Base-by-base conservation (phyloP, 2,329 filamentous ascomycete species). In the Keithomyces neogunnii region DNA sequence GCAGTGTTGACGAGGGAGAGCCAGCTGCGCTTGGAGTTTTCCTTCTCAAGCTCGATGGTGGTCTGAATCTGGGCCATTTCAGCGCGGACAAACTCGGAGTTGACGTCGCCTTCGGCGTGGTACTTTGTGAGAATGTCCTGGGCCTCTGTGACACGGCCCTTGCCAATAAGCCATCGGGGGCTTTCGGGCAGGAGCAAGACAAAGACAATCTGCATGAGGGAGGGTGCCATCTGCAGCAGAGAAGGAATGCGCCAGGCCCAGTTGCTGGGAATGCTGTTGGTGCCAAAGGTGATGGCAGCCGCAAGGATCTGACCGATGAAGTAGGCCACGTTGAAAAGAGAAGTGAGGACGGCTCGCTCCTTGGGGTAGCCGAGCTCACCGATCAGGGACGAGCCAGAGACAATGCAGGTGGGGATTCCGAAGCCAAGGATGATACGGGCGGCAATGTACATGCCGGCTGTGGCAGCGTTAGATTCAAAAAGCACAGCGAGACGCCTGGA, bases 321-420 rank as follows among this genome's bases (percentile, higher is more conserved):
- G 62, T 78, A 80, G 1, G 75, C 78, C 1, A 78, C 74, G 58
- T 82, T 81, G 66, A 81, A 82, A 1, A 82, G 66, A 5, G 77
- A 79, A 1, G 77, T 81, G 49, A 83, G 57, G n/a, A 77, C 69
- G 0, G 79, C 70, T 54, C 81, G 76, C 62, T 83, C 79, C 60
- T 80, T 82, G 3, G 80, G 80, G 59, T 83, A 75, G 1, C 73
- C 78, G 30, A 84, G 66, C 60, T 84, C 81, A 63, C 78, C 80
- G 31, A 84, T 78, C 47, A 83, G 65, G 35, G 76, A 72, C 1
- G 80, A 77, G 4, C 76, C 80, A 2, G 77, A 75, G 35, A 82
- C 76, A 54, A 82, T 82, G 53, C 74, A 76, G 56, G 78, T 80
- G 0, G 77, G 75, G 46, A 84, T 79, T n/a, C 81, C 81, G 29